Evolutionary conservation across 176 grass and related monocot species (phyloP), one percentile per base, ranked within the genome.

Genomic region (Luzula sylvatica): DNA sequence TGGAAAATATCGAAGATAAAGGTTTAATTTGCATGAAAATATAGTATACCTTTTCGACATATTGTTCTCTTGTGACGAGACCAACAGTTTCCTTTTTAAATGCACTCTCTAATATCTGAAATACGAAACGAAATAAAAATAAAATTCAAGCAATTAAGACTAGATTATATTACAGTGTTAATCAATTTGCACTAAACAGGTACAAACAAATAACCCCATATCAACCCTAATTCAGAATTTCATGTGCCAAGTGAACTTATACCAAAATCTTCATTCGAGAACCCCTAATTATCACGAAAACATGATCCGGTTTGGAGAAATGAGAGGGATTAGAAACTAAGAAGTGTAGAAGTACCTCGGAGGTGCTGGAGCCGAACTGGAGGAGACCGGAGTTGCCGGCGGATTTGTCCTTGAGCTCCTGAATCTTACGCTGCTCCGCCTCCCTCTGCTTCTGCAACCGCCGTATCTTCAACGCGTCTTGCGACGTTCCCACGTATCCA

Each of bases 41-140:
- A 18, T 47, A 23, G 15, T 18, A 22, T 80, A 98, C 92, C 92
- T 98, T 98, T 65, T 98, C 92, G 13, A 98, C 92, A 82, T 98
- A 98, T 55, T 98, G 78, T 61, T 98, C 92, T 66, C 92, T 90
- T 3, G 92, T 98, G 27, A 98, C 92, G 26, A 98, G 65, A 82
- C 92, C 92, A 19, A 98, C 82, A 8, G 92, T 98, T 75, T 98
- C 92, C 65, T 90, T 90, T 75, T 98, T 98, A 73, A 98, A 98
- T 23, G 92, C 92, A 55, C 85, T 98, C 75, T 98, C 85, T 50
- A 98, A 73, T 58, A 98, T 90, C 92, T 98, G 72, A 51, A 77
- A 81, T 14, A 5, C 24, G 20, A 55, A 38, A 39, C 7, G 27
- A 29, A 20, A 27, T 49, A 20, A 9, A 42, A 57, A 8, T 0